phyloP scores from a whole-genome alignment of 2,329 filamentous ascomycete genomes.

The Xylaria sp. region DNA sequence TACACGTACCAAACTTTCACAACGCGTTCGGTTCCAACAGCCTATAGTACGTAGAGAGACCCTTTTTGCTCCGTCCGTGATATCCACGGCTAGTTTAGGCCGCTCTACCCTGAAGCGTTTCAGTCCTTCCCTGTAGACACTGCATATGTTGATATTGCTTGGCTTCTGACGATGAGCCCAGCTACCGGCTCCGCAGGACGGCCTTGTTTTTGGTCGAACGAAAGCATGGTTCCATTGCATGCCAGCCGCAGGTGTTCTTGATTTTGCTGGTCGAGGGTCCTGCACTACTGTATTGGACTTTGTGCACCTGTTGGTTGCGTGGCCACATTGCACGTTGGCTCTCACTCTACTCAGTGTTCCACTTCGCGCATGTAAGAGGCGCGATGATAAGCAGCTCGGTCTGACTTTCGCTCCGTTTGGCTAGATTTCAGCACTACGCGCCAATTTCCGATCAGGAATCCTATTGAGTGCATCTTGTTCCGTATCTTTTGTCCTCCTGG shows the following conservation, averaged over 20 bases:
- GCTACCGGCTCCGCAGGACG: not conserved
- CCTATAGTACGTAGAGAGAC: constrained; percentile 22
- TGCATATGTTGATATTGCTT: not conserved
- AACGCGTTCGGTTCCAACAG: constrained; percentile 21
- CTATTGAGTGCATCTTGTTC: constrained; percentile 36
- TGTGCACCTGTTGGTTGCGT: constrained; percentile 11
- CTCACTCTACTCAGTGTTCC: too few species aligned
- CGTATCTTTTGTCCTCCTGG: not conserved
- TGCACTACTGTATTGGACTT: not conserved
- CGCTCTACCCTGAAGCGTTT: constrained; percentile 14
- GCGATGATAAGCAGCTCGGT: not conserved
- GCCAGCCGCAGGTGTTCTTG: not conserved
- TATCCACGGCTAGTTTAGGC: not conserved
- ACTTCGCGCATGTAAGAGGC: constrained; percentile 3
- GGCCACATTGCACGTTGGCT: not conserved
- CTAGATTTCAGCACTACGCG: constrained; percentile 45
- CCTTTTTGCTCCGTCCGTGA: too few species aligned
- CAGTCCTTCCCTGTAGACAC: constrained; percentile 3
- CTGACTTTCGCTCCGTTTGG: constrained; percentile 17
- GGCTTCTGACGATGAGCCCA: not conserved
- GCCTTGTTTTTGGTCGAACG: not conserved
- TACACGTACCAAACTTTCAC: too few species aligned
- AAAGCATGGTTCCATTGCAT: not conserved
- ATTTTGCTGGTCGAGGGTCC: not conserved
- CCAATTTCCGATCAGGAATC: constrained; percentile 38